Percentiles rank a stretch among this genome's conserved stretches.
phyloP scores from a whole-genome alignment of 1,139 yeast species.

The Wickerhamomyces sp. region DNA sequence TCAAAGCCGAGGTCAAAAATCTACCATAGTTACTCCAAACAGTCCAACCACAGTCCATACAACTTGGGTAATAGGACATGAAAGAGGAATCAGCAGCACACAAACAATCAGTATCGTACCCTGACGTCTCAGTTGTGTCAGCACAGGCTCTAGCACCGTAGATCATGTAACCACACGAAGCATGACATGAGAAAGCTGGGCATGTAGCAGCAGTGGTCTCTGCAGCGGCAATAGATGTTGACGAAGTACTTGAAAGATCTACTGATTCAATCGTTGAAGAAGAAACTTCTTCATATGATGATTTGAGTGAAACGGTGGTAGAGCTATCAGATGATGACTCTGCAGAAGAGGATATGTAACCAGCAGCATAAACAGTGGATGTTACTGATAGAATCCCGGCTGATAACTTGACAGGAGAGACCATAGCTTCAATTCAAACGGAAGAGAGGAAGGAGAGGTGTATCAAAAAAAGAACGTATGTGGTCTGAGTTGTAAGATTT shows the following conservation, averaged over 20 bases:
- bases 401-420: not conserved
- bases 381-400: not conserved
- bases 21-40: no score
- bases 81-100: not conserved
- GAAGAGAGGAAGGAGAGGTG: not conserved
- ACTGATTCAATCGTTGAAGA: no score
- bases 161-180: not conserved
- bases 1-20: no score
- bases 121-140: no score
- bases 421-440: not conserved
- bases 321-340: not conserved
- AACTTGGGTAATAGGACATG: no score
- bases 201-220: not conserved
- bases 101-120: no score
- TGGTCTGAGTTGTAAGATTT: not conserved
- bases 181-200: not conserved
- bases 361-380: not conserved
- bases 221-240: no score
- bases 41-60: no score
- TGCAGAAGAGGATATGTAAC: not conserved
- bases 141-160: not conserved
- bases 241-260: no score
- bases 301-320: conserved; percentile 3
- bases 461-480: not conserved
- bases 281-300: conserved; percentile 2